Conservation (phyloP, 2,329 filamentous ascomycete genomes). For the Exophiala sideris region DNA sequence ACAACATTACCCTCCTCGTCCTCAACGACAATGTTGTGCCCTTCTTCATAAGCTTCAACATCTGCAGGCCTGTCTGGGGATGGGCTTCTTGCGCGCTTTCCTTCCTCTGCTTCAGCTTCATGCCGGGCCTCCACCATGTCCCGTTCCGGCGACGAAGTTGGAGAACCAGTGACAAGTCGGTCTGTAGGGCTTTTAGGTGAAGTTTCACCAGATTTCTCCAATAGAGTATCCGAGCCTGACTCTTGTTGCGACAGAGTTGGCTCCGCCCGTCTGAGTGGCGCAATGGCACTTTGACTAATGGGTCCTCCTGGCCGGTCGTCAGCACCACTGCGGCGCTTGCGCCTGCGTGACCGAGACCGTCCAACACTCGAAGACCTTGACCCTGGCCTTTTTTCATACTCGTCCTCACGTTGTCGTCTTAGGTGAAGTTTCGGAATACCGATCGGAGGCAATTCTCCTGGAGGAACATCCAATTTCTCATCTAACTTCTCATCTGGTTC, state of each 20-base stretch:
- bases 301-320: constrained; percentile 80
- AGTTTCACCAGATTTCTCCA: constrained; percentile 27
- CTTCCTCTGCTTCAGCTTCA: constrained; percentile 29
- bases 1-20: constrained; percentile 84
- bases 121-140: constrained; percentile 40
- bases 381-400: constrained; percentile 50
- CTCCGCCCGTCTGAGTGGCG: constrained; percentile 53
- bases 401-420: constrained; percentile 74
- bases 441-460: constrained; percentile 68
- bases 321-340: constrained; percentile 65
- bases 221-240: constrained; percentile 24
- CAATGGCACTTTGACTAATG: constrained; percentile 85
- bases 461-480: constrained; percentile 59
- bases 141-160: constrained; percentile 29
- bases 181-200: constrained; percentile 22
- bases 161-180: constrained; percentile 9
- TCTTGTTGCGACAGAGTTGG: constrained; percentile 14
- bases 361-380: constrained; percentile 55
- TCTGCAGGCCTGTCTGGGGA: constrained; percentile 24
- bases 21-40: constrained; percentile 74
- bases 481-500: constrained; percentile 50
- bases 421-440: constrained; percentile 74
- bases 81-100: constrained; percentile 28
- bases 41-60: constrained; percentile 76
- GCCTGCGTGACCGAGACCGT: constrained; percentile 44